phyloP scores from a whole-genome alignment of 495 filamentous ascomycete genomes.

The Emericellopsis terricola region DNA sequence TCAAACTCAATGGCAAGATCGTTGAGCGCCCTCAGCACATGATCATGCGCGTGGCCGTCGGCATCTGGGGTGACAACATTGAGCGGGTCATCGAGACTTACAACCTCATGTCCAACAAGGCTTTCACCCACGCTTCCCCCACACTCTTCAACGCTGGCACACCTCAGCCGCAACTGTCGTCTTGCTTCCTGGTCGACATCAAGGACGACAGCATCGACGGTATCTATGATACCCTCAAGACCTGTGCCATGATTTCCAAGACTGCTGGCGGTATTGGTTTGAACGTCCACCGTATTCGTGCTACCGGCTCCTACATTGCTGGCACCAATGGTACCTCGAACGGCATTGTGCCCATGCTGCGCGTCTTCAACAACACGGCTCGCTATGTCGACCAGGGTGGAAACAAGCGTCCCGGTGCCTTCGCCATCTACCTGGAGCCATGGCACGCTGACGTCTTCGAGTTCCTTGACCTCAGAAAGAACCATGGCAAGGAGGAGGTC shows the following conservation, averaged over 20 bases:
- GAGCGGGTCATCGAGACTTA: constrained; percentile 94
- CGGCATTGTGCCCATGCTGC: constrained; percentile 91
- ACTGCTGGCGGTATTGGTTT: constrained; percentile 94
- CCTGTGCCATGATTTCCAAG: constrained; percentile 98
- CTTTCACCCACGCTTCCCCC: constrained; percentile 94
- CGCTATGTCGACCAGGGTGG: constrained; percentile 97
- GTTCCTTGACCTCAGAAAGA: constrained; percentile 95
- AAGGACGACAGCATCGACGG: constrained; percentile 98
- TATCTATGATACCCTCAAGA: constrained; percentile 98
- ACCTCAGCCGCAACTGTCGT: constrained; percentile 79
- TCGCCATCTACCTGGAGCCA: constrained; percentile 98
- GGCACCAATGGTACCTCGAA: constrained; percentile 97
- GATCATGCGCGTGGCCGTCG: constrained; percentile 97
- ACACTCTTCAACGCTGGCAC: constrained; percentile 97
- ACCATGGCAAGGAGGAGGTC: constrained; percentile 96
- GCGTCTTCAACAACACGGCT: constrained; percentile 97
- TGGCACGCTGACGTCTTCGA: constrained; percentile 98
- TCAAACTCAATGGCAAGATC: constrained; percentile 82
- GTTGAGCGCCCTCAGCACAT: constrained; percentile 95
- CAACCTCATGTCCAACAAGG: constrained; percentile 93
- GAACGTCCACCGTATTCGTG: constrained; percentile 88
- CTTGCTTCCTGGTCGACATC: constrained; percentile 97
- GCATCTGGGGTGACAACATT: constrained; percentile 86
- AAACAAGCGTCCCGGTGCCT: constrained; percentile 97
- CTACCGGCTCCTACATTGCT: constrained; percentile 91